Conservation (phyloP, 805 yeast species). For the Candida alai region DNA sequence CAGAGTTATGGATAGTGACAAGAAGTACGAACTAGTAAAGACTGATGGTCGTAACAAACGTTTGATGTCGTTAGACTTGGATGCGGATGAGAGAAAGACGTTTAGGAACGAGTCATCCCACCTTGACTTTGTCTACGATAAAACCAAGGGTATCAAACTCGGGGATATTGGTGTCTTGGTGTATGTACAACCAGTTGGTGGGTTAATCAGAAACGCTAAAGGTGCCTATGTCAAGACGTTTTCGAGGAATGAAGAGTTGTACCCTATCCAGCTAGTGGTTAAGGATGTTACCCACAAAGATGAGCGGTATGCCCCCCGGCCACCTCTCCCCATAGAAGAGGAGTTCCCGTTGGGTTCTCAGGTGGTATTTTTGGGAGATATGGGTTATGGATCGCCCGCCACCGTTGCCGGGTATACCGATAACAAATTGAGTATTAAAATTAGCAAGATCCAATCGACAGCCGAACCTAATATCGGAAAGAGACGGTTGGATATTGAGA, state of each 20-base stretch:
- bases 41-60: constrained; percentile 18
- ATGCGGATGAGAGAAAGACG: constrained; percentile 42
- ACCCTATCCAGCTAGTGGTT: constrained; percentile 80
- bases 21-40: constrained; percentile 43
- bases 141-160: constrained; percentile 58
- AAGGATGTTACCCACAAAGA: constrained; percentile 72
- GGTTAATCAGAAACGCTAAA: constrained; percentile 58
- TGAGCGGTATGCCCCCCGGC: constrained; percentile 63
- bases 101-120: constrained; percentile 41
- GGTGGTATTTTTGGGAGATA: constrained; percentile 77
- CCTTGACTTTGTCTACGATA: constrained; percentile 41
- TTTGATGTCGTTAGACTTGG: constrained; percentile 33
- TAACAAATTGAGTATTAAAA: constrained; percentile 48
- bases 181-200: constrained; percentile 72
- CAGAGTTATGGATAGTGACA: constrained; percentile 53
- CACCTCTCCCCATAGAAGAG: constrained; percentile 71
- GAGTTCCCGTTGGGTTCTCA: constrained; percentile 75
- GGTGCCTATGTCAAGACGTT: constrained; percentile 83
- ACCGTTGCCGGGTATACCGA: constrained; percentile 57
- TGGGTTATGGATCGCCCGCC: constrained; percentile 83
- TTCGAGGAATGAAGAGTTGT: constrained; percentile 46
- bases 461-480: constrained; percentile 67
- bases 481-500: constrained; percentile 55
- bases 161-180: constrained; percentile 56
- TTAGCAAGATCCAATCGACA: constrained; percentile 32